Evolutionary conservation across 495 filamentous ascomycete genomes (phyloP).

Genomic region (Penicillium longicatenatum): DNA sequence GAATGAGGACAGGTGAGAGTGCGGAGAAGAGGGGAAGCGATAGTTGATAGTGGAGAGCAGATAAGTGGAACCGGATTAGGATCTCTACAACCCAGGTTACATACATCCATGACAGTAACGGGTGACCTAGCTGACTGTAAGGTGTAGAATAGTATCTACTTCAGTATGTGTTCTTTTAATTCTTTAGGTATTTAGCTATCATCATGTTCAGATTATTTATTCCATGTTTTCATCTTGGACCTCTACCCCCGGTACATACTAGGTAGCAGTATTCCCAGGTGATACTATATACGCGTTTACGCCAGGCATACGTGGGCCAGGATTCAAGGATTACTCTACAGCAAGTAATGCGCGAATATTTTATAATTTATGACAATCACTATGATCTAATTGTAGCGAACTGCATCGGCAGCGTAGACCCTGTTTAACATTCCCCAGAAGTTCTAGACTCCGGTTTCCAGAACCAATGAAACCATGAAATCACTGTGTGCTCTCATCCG

Average conservation of each 20-base stretch:
- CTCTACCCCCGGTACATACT: background rate
- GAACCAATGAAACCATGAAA: conserved; percentile 4
- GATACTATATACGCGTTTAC: background rate
- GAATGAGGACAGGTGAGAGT: background rate
- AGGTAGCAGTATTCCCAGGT: background rate
- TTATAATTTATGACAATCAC: background rate
- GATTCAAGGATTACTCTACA: no score
- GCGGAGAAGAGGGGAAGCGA: conserved; percentile 7
- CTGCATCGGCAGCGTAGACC: background rate
- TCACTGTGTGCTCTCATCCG: background rate
- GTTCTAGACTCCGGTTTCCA: conserved; percentile 8
- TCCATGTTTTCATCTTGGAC: no score
- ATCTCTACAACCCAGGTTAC: background rate
- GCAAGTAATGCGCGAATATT: no score
- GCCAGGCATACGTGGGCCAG: background rate
- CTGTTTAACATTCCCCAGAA: conserved; percentile 1
- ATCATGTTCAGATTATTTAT: no score
- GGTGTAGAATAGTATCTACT: no score
- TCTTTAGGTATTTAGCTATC: no score
- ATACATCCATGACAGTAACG: no score
- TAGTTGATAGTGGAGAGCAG: background rate
- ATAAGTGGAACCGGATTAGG: background rate
- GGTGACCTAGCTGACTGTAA: no score
- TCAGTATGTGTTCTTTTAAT: no score
- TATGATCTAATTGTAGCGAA: background rate